These are phyloP conservation scores for Heterobasidion annosum DNA, from an alignment of 1,284 basidiomycete genomes.

Conservation along the genomic window DNA sequence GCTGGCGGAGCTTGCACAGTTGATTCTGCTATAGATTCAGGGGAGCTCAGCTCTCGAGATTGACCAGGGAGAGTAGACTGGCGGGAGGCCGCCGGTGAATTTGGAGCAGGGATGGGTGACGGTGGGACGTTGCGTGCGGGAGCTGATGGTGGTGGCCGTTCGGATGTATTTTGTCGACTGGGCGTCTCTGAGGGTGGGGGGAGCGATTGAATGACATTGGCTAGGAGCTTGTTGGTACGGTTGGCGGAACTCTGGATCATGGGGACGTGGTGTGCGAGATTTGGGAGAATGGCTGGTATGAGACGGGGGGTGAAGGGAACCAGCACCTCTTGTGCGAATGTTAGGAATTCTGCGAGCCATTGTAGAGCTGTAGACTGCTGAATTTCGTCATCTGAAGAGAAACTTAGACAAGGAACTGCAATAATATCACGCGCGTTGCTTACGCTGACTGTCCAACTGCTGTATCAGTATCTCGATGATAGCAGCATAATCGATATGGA, in stretches of 20 bases:
- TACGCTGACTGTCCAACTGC: constrained; percentile 82
- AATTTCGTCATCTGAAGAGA: constrained; percentile 69
- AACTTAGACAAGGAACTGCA: background rate
- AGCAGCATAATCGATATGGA: constrained; percentile 84
- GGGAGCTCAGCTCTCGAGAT: constrained; percentile 7
- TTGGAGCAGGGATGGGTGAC: constrained; percentile 43
- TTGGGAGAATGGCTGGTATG: constrained; percentile 88
- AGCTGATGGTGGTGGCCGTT: constrained; percentile 19
- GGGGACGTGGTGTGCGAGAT: constrained; percentile 85
- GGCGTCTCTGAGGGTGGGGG: constrained; percentile 58
- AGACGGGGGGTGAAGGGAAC: constrained; percentile 92
- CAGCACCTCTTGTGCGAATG: constrained; percentile 85
- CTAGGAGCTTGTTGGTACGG: constrained; percentile 81
- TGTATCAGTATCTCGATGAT: constrained; percentile 94
- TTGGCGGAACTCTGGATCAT: constrained; percentile 86
- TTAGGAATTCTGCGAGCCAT: constrained; percentile 91
- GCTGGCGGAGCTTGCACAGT: constrained; percentile 13
- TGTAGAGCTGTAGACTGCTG: constrained; percentile 83
- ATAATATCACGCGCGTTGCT: constrained; percentile 17
- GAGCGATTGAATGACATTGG: constrained; percentile 78
- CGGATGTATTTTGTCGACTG: constrained; percentile 27
- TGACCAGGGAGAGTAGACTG: constrained; percentile 26
- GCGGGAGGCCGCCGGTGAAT: constrained; percentile 30
- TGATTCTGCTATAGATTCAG: constrained; percentile 13
- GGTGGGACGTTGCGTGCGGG: constrained; percentile 25